Evolutionary conservation across 2,329 filamentous ascomycete species (phyloP).

Genomic region (Aschersonia sp.): DNA sequence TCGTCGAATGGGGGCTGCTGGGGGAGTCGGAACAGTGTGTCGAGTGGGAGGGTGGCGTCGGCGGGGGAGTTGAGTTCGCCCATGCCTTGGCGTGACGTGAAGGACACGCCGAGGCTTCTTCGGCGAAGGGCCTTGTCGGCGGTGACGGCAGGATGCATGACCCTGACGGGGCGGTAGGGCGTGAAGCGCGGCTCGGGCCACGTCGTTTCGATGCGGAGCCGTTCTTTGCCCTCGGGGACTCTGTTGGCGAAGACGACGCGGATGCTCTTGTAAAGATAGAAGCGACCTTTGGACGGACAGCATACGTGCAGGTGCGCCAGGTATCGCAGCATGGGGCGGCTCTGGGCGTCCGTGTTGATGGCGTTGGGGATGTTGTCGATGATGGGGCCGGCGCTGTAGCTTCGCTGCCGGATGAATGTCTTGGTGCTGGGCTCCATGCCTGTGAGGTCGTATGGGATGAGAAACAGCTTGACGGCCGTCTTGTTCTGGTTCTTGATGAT

Average conservation of each 20-base stretch:
- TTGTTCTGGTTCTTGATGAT: conserved; percentile 98
- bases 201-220: conserved; percentile 77
- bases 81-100: conserved; percentile 9
- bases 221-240: conserved; percentile 90
- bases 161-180: conserved; percentile 58
- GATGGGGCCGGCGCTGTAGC: conserved; percentile 77
- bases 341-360: conserved; percentile 12
- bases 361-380: conserved; percentile 46
- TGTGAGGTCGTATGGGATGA: conserved; percentile 81
- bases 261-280: conserved; percentile 82
- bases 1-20: no score
- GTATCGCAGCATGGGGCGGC: conserved; percentile 70
- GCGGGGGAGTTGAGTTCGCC: no score
- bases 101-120: conserved; percentile 37
- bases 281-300: conserved; percentile 68
- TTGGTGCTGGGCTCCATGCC: conserved; percentile 93
- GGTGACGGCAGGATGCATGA: conserved; percentile 28
- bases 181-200: conserved; percentile 78
- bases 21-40: no score
- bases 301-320: conserved; percentile 90
- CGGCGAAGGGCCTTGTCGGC: conserved; percentile 45
- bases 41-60: no score
- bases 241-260: conserved; percentile 94
- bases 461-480: conserved; percentile 89
- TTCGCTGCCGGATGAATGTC: conserved; percentile 89